A percentile compares a stretch with the other conserved stretches of the same genome.
These are phyloP conservation scores for Arthrobotrys megalospora DNA, from an alignment of 2,329 filamentous ascomycete genomes.

Conservation along the genomic window DNA sequence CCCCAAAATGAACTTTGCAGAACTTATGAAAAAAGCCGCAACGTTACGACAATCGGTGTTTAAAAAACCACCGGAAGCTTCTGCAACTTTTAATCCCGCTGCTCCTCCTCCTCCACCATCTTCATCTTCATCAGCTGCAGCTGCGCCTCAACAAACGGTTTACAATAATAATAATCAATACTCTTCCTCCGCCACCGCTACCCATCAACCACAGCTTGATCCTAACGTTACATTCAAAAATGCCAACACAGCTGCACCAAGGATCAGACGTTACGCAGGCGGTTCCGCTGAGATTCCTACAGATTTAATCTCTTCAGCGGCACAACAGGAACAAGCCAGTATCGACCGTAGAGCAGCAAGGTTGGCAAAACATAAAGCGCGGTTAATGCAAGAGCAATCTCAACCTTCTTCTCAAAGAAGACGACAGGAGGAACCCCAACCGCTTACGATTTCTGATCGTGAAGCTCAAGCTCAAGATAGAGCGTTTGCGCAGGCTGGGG, in stretches of 20 bases:
- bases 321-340: background rate
- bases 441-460: constrained; percentile 25
- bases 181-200: background rate
- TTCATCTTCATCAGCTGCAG: background rate
- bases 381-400: constrained; percentile 10
- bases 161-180: background rate
- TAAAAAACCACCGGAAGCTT: constrained; percentile 18
- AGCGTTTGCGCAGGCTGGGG: constrained; percentile 21
- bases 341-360: background rate
- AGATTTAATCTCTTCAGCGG: constrained; percentile 30
- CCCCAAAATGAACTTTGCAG: constrained; percentile 52
- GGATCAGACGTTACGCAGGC: background rate
- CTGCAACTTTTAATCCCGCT: constrained; percentile 8
- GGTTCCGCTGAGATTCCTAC: constrained; percentile 4
- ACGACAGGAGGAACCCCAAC: background rate
- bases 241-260: background rate
- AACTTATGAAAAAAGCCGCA: constrained; percentile 42
- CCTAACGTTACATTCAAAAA: background rate
- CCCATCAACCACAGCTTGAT: background rate
- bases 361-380: constrained; percentile 11
- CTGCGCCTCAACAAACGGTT: constrained; percentile 9
- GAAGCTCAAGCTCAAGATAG: constrained; percentile 28
- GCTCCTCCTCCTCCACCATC: constrained; percentile 3
- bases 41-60: constrained; percentile 32
- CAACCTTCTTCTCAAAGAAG: background rate